These are phyloP conservation scores for Allomyces macrogynus DNA, from an alignment of 192 early-diverging fungal species.

Conservation along the genomic window DNA sequence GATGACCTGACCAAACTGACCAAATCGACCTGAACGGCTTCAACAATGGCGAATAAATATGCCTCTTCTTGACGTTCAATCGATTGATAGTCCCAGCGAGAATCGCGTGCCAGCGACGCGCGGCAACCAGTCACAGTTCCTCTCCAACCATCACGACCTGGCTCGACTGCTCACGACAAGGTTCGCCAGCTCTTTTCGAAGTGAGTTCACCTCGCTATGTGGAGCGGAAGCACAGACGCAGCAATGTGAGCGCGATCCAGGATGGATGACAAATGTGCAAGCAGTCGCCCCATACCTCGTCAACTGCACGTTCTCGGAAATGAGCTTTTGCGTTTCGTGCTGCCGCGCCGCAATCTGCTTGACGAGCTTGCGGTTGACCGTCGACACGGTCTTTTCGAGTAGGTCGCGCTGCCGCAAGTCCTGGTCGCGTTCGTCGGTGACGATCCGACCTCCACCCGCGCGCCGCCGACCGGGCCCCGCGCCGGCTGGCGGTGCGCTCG, in stretches of 20 bases:
- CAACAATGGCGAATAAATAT: no score
- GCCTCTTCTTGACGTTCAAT: no score
- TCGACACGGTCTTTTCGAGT: neutral
- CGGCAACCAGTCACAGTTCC: no score
- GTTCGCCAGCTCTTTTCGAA: neutral
- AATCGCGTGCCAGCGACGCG: no score
- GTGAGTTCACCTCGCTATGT: neutral
- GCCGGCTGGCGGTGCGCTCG: neutral
- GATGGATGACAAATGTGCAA: no score
- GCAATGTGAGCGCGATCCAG: no score
- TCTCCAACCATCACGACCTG: no score
- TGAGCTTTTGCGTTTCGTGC: neutral
- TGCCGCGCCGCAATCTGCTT: neutral
- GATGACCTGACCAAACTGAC: no score
- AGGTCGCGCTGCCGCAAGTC: neutral
- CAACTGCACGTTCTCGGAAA: neutral
- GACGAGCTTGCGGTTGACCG: neutral
- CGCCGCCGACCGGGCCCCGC: neutral
- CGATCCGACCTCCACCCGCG: neutral
- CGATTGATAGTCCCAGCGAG: no score
- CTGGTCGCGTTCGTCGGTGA: neutral
- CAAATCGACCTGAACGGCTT: no score
- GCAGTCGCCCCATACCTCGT: neutral
- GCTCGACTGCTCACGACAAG: no score
- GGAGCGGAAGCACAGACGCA: no score